Evolutionary conservation across 169 alveolate genomes (phyloP).

Genomic region (Plasmodium relictum): DNA sequence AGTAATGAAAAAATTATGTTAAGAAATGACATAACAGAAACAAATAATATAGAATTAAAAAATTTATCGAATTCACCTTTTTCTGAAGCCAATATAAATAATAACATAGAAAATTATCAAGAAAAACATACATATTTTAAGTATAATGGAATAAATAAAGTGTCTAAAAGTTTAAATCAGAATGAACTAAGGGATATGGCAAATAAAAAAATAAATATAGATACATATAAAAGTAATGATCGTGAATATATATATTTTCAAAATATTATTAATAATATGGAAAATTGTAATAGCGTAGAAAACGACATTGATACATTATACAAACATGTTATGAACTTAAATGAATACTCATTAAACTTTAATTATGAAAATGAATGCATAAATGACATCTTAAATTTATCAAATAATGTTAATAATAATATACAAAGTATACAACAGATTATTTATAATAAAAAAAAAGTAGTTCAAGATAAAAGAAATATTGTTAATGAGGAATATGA

Average conservation of each 20-base stretch:
- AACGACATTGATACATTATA: slow-evolving; percentile 33
- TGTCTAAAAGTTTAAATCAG: neutral
- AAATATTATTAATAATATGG: slow-evolving; percentile 37
- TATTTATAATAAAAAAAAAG: slow-evolving; percentile 41
- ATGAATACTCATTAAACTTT: slow-evolving; percentile 22
- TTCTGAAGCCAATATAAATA: slow-evolving; percentile 11
- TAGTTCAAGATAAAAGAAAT: slow-evolving; percentile 55
- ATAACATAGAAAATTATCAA: neutral
- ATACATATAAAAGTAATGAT: slow-evolving; percentile 26
- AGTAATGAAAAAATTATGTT: neutral
- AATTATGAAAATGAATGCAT: slow-evolving; percentile 27
- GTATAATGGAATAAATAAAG: neutral
- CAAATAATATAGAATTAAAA: slow-evolving; percentile 13
- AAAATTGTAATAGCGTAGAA: slow-evolving; percentile 35
- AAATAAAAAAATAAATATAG: neutral
- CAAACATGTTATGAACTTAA: slow-evolving; percentile 32
- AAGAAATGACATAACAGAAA: slow-evolving; percentile 27
- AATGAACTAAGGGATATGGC: neutral
- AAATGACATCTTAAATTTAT: slow-evolving; percentile 17
- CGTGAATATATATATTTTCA: slow-evolving; percentile 24
- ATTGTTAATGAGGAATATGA: slow-evolving; percentile 71
- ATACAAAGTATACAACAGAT: slow-evolving; percentile 29
- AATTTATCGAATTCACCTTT: neutral
- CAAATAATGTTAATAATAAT: slow-evolving; percentile 36
- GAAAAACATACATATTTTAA: neutral